Evolutionary conservation across 1,139 yeast species (phyloP), one percentile per base, ranked within the genome.

Genomic region (Sugiyamaella japonica): DNA sequence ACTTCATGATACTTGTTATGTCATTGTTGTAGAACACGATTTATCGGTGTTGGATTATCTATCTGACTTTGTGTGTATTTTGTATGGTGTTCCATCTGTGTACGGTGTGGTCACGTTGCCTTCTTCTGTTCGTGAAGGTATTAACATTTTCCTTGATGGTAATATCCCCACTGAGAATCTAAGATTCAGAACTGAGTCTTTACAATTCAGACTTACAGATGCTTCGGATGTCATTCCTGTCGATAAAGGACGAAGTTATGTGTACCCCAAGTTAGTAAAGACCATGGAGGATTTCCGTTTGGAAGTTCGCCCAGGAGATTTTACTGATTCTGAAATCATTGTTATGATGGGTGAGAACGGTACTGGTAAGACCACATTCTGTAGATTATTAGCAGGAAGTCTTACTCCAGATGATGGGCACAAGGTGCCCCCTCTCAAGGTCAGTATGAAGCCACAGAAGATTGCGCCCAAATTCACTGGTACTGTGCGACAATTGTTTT

Each of bases 271-370:
- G 37, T 86, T 93, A 95, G 69, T 73, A 56, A 91, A 89, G 79
- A 90, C 97, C 49, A 91, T 90, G 79, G 99, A 99, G 68, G 97
- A 90, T 73, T 93, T 93, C 86, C 83, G 82, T 68, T 80, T 93
- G 71, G 77, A 74, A 59, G 86, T 95, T 59, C 86, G 88, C 69
- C 71, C 81, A 44, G 99, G 99, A 76, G 93, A 87, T 59, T 93
- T 91, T 75, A 86, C 96, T 57, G 96, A 93, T 73, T 89, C 97
- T 43, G 99, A 93, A 77, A 93, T 93, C 66, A 81, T 93, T 69
- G 99, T 93, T 57, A 89, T 93, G 97, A 91, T 93, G 96, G 99
- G 99, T 72, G 99, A 93, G 77, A 93, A 93, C 73, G 99, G 99
- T 78, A 93, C 99, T 23, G 99, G 99, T 79, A 93, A 93, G 77